Conservation (phyloP, 2,329 filamentous ascomycete genomes). For the Aspergillus sp. region DNA sequence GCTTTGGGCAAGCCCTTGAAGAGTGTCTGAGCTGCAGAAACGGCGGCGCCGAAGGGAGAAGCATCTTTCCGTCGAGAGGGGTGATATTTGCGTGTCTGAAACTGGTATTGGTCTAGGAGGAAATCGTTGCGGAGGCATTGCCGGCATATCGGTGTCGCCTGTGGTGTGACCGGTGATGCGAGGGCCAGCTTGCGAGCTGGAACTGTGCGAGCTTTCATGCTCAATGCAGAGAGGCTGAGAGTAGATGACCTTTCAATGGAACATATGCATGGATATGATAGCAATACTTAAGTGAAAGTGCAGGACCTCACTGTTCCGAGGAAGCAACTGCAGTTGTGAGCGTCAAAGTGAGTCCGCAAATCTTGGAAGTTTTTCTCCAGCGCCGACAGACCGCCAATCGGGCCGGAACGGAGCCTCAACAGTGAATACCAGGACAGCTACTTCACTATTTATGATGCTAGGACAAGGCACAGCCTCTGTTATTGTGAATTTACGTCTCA, state of each 20-base stretch:
- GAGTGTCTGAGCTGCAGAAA: constrained; percentile 54
- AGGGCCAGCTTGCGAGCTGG: constrained; percentile 38
- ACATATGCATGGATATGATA: background rate
- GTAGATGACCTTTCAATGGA: background rate
- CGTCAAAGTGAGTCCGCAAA: constrained; percentile 5
- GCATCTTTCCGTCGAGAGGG: constrained; percentile 41
- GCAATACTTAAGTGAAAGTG: background rate
- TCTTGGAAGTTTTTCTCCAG: constrained; percentile 17
- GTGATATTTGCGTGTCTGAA: constrained; percentile 40
- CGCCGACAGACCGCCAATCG: constrained; percentile 17
- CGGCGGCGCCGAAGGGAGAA: constrained; percentile 45
- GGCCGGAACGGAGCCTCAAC: constrained; percentile 21
- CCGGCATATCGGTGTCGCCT: constrained; percentile 37
- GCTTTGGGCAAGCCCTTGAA: constrained; percentile 45
- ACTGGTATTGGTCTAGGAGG: constrained; percentile 21
- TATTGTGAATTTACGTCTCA: background rate
- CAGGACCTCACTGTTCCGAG: background rate
- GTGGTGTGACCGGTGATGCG: constrained; percentile 30
- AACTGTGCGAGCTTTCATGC: constrained; percentile 41
- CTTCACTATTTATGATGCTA: too few relatives aligned
- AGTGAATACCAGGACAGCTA: background rate
- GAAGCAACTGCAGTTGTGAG: background rate
- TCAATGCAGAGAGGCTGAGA: constrained; percentile 14
- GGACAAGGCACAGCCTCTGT: background rate
- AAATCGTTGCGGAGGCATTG: constrained; percentile 43